Percentiles rank a stretch among this genome's conserved stretches.
These are phyloP conservation scores for Kuraishia hungarica DNA, from an alignment of 805 yeast genomes.

Conservation along the genomic window DNA sequence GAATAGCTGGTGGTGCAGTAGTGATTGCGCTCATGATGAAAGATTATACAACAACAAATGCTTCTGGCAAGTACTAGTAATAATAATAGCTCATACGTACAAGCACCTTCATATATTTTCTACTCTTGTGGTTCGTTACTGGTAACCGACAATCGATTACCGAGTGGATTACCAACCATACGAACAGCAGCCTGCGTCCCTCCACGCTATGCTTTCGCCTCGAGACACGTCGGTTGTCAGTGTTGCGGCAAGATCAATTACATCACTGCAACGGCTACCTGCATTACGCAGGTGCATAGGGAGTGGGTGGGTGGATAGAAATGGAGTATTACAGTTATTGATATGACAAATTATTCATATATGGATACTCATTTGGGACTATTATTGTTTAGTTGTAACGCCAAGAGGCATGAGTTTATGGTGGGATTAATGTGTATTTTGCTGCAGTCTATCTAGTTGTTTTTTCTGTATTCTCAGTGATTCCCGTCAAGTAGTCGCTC, in stretches of 20 bases:
- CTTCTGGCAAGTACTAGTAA: too few relatives aligned
- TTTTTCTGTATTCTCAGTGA: constrained; percentile 18
- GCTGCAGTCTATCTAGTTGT: background rate
- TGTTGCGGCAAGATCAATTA: background rate
- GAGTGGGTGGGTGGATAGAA: background rate
- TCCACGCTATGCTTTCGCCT: background rate
- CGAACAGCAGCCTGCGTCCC: background rate
- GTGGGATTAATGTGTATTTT: too few relatives aligned
- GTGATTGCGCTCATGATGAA: background rate
- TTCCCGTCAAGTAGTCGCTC: constrained; percentile 29
- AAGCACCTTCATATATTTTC: too few relatives aligned
- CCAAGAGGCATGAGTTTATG: too few relatives aligned
- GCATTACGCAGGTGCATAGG: background rate
- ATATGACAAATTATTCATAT: background rate
- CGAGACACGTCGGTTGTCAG: background rate
- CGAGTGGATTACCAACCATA: too few relatives aligned
- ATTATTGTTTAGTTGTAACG: too few relatives aligned
- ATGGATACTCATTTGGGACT: background rate
- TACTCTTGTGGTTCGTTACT: too few relatives aligned
- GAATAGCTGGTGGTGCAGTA: constrained; percentile 44
- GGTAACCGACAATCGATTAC: too few relatives aligned
- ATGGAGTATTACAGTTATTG: too few relatives aligned
- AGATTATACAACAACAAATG: background rate
- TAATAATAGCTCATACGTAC: too few relatives aligned
- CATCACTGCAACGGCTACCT: background rate